Percentiles rank a stretch among this genome's conserved stretches.
Evolutionary conservation across 768 basidiomycete genomes (phyloP).

Genomic region (Trametopsis cervina): DNA sequence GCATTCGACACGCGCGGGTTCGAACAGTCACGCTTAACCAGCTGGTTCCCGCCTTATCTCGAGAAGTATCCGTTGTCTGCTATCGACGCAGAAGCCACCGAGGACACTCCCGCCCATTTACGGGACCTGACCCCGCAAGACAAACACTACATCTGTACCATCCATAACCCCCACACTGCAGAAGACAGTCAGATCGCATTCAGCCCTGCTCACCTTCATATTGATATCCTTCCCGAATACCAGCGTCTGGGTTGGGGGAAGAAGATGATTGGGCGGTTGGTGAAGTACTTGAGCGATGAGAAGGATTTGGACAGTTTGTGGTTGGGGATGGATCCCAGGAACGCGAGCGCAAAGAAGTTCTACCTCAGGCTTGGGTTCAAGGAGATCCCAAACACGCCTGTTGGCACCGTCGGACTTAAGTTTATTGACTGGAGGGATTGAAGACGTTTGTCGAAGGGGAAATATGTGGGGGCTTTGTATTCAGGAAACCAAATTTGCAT

Average conservation of each 20-base stretch:
- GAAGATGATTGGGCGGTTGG: constrained; percentile 48
- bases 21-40: constrained; percentile 43
- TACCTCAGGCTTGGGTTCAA: constrained; percentile 59
- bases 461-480: neutral
- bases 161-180: constrained; percentile 33
- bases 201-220: constrained; percentile 71
- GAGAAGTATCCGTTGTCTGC: constrained; percentile 36
- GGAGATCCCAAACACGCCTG: constrained; percentile 44
- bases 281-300: constrained; percentile 42
- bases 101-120: constrained; percentile 10
- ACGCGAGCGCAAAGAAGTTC: constrained; percentile 51
- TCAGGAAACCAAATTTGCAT: neutral
- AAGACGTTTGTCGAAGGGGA: neutral
- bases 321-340: constrained; percentile 63
- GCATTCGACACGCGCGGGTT: constrained; percentile 61
- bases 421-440: constrained; percentile 30
- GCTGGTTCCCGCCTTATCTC: constrained; percentile 64
- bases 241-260: constrained; percentile 70
- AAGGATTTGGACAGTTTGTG: constrained; percentile 46
- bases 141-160: constrained; percentile 28
- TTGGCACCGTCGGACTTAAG: constrained; percentile 46
- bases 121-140: constrained; percentile 29
- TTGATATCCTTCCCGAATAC: constrained; percentile 60
- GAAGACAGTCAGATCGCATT: constrained; percentile 51
- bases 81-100: constrained; percentile 1